Base-by-base conservation (phyloP, 371 early-diverging fungal genomes). In the Rhizopus delemar region DNA sequence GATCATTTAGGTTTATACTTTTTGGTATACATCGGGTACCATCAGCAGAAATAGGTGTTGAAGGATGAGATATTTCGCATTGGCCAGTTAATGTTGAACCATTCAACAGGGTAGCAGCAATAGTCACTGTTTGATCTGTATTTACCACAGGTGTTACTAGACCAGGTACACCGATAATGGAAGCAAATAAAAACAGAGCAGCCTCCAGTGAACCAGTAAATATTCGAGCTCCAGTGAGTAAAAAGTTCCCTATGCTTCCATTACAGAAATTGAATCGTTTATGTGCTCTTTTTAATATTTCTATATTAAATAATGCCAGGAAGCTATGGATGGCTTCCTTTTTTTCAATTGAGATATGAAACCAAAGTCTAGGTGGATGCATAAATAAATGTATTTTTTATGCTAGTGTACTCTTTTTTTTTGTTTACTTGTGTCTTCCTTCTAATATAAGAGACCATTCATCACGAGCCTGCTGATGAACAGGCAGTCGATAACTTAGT, bases 191-290 rank as follows among this genome's bases (percentile, higher is more conserved):
- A 60, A 88, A 87, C 41, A 90, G 82, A 35, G 88, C 90, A 9
- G 88, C 86, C 59, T 89, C 90, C 8, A 89, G 65, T 2, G 85
- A 86, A 11, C 86, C 80, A 69, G 86, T 86, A 53, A 90, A 90
- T 34, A 87, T 65, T n/a, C 90, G 74, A 13, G 86, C 86, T 4
- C 90, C 90, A 13, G 86, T 87, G 56, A 90, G 63, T 63, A 90
- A 88, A 62, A 90, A 86, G 70, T 90, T 90, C 29, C 91, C 91
- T 54, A 90, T 84, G 29, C 82, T 80, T 5, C 88, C 91, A 46
- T 87, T 86, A 3, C 86, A 81, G 60, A 89, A 90, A 45, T 88
- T 85, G 66, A 89, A 90, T n/a, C 77, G 77, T 72, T 83, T 86
- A 62, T 81, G 83, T 31, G 81, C 83, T 39, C 83, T 74, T 60